Conservation (phyloP, 495 filamentous ascomycete species). For the Thermothielavioides terrestris region DNA sequence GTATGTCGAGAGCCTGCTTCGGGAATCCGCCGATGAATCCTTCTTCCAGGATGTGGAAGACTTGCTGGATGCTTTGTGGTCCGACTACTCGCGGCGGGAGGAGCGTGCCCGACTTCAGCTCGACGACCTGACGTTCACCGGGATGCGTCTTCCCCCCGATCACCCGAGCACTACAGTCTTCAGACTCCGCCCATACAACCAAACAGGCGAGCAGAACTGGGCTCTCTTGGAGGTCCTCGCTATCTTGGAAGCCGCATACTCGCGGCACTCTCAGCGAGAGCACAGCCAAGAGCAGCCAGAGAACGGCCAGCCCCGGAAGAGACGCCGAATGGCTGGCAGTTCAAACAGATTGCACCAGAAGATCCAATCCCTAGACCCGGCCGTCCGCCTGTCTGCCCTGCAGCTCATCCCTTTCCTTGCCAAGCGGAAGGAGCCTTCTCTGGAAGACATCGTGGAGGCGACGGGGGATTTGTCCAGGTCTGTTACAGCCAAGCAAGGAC, state of each 20-base stretch:
- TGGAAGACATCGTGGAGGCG: constrained; percentile 33
- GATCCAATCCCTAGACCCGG: constrained; percentile 45
- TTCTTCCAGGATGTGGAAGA: constrained; percentile 37
- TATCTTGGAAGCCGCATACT: constrained; percentile 38
- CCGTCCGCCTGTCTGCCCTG: constrained; percentile 56
- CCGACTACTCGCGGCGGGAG: constrained; percentile 62
- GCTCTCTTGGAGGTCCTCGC: constrained; percentile 43
- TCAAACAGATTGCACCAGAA: constrained; percentile 56
- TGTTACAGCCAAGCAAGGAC: constrained; percentile 30
- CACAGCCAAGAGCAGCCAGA: constrained; percentile 16
- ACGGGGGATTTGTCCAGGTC: constrained; percentile 29
- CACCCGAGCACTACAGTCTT: constrained; percentile 34
- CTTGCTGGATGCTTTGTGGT: constrained; percentile 53
- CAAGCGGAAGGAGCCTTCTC: constrained; percentile 27
- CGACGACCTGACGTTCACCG: constrained; percentile 59
- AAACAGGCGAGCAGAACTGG: constrained; percentile 46
- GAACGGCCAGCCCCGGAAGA: constrained; percentile 50
- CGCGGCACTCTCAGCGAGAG: constrained; percentile 22
- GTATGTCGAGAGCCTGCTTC: constrained; percentile 43
- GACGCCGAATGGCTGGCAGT: constrained; percentile 48
- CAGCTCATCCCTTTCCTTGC: constrained; percentile 72
- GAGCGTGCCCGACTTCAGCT: constrained; percentile 66
- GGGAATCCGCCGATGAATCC: constrained; percentile 19
- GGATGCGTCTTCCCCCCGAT: constrained; percentile 26
- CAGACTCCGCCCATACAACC: constrained; percentile 39